These are phyloP conservation scores for Termitomyces sp. DNA, from an alignment of 768 basidiomycete genomes.

Conservation along the genomic window DNA sequence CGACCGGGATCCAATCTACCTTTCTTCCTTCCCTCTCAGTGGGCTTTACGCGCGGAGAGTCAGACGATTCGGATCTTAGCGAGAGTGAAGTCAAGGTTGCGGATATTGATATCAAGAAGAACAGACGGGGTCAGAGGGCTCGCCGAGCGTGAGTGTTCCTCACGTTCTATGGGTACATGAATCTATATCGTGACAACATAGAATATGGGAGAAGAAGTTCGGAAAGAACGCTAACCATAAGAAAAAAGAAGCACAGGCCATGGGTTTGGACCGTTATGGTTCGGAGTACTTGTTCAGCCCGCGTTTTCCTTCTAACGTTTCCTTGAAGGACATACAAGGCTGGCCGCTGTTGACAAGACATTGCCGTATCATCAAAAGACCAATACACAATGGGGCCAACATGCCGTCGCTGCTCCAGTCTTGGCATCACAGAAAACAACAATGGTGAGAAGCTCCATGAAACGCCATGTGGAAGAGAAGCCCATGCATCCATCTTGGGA, in stretches of 20 bases:
- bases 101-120: slow-evolving; percentile 62
- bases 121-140: slow-evolving; percentile 91
- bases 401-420: slow-evolving; percentile 10
- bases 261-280: neutral
- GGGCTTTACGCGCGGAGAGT: slow-evolving; percentile 79
- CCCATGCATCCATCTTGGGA: slow-evolving; percentile 95
- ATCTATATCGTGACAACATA: slow-evolving; percentile 26
- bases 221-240: slow-evolving; percentile 90
- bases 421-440: slow-evolving; percentile 2
- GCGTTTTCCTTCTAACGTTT: neutral
- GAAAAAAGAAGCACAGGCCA: slow-evolving; percentile 47
- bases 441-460: neutral
- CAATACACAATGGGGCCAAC: slow-evolving; percentile 24
- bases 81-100: slow-evolving; percentile 54
- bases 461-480: slow-evolving; percentile 22
- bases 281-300: slow-evolving; percentile 1
- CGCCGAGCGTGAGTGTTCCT: slow-evolving; percentile 74
- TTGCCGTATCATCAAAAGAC: slow-evolving; percentile 17
- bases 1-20: slow-evolving; percentile 36
- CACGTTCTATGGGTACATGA: neutral
- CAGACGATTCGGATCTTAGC: slow-evolving; percentile 73
- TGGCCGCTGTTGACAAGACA: slow-evolving; percentile 6
- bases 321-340: neutral
- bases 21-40: slow-evolving; percentile 89
- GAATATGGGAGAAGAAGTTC: slow-evolving; percentile 98